Base-by-base conservation (phyloP, 2,329 filamentous ascomycete genomes). In the Fusarium liriodendri region DNA sequence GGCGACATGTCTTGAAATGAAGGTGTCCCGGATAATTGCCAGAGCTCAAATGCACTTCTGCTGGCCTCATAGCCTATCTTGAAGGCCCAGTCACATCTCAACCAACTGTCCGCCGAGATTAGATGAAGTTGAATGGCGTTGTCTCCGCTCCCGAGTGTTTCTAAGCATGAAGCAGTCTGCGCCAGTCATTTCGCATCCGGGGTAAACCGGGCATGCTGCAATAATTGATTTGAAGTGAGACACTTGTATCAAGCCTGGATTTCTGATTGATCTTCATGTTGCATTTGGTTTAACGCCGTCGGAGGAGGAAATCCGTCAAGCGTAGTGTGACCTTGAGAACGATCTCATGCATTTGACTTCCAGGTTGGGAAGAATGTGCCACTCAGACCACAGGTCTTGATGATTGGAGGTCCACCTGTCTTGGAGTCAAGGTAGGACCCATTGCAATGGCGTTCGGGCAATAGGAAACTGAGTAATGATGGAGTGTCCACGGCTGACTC, bases 151-250 rank as follows among this genome's bases (percentile, higher is more conserved):
- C 14, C n/a, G 42, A 29, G 29, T 42, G n/a, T 61, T 45, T 61
- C 27, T 47, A n/a, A 33, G 14, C n/a, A 64, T 64, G 25, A 47
- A 32, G 60, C 10, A 57, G 37, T 20, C 61, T 64, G 25, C n/a
- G 27, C 27, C 61, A 35, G 61, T 64, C 50, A 64, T 33, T 57
- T 38, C 54, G 38, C 20, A 59, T 70, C 63, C 37, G 72, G 72
- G 71, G 72, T 72, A 72, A 62, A 72, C 71, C 50, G 66, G 37
- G 20, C 27, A 29, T 33, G 33, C 35, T 42, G 57, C 64, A 69
- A 27, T 40, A 27, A 61, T 33, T 42, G 40, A 58, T 69, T 40
- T 67, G 61, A 70, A 59, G 69, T 59, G 42, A 57, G 42, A 61
- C 67, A 66, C 52, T 66, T 57, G 35, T 62, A 45, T 66, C 61